These are phyloP conservation scores for Kentomonas sorsogonicus DNA, from an alignment of 208 protist genomes.

Conservation along the genomic window DNA sequence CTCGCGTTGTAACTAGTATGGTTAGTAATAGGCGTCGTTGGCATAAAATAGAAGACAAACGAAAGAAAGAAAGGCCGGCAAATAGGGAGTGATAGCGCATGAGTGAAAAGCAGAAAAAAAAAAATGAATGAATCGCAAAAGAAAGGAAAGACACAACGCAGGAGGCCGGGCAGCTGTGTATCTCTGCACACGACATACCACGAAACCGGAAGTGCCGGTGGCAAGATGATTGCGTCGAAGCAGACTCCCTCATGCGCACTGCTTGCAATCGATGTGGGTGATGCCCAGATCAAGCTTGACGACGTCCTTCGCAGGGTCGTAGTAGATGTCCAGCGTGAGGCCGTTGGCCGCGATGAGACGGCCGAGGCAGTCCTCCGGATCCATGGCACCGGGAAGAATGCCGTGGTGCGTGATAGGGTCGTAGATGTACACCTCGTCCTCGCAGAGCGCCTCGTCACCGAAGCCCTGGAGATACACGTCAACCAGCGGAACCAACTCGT, in stretches of 20 bases:
- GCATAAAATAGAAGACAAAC: too few relatives aligned
- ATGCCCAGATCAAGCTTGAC: slow-evolving; percentile 54
- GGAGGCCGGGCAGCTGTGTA: too few relatives aligned
- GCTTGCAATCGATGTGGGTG: slow-evolving; percentile 34
- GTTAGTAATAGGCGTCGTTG: not conserved
- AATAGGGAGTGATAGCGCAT: too few relatives aligned
- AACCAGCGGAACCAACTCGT: slow-evolving; percentile 15
- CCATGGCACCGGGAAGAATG: slow-evolving; percentile 21
- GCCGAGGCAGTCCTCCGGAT: slow-evolving; percentile 69
- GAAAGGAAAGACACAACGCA: too few relatives aligned
- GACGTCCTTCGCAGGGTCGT: slow-evolving; percentile 32
- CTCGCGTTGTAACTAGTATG: not conserved
- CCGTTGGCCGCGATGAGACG: slow-evolving; percentile 30
- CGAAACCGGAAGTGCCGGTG: too few relatives aligned
- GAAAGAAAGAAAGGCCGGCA: too few relatives aligned
- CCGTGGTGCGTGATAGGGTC: slow-evolving; percentile 34
- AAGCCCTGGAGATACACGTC: slow-evolving; percentile 50
- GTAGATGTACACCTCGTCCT: slow-evolving; percentile 61
- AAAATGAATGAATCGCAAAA: too few relatives aligned
- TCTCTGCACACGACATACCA: too few relatives aligned
- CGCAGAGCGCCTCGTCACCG: slow-evolving; percentile 35
- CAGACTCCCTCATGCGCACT: too few relatives aligned
- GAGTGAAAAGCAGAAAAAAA: too few relatives aligned
- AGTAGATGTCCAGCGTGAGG: slow-evolving; percentile 35
- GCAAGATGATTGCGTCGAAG: too few relatives aligned